phyloP scores from a whole-genome alignment of 1,284 basidiomycete genomes.

The Pisolithus thermaeus region DNA sequence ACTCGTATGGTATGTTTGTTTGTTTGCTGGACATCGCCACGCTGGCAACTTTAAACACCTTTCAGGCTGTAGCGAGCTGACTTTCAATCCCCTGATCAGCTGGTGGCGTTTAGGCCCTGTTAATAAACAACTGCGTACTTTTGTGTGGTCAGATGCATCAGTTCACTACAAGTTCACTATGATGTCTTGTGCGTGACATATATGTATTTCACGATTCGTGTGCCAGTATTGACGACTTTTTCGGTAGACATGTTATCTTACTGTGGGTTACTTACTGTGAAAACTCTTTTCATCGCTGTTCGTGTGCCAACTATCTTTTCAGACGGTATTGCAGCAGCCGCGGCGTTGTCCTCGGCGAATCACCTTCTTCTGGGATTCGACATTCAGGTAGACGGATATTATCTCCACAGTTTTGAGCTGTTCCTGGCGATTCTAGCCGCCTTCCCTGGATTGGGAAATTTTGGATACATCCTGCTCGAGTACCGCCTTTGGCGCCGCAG shows the following conservation, averaged over 20 bases:
- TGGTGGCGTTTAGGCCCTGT: constrained; percentile 71
- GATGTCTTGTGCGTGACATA: constrained; percentile 56
- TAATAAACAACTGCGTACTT: constrained; percentile 64
- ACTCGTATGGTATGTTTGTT: constrained; percentile 58
- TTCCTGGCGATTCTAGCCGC: constrained; percentile 70
- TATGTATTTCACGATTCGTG: background rate
- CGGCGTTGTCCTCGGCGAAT: constrained; percentile 56
- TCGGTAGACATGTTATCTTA: constrained; percentile 75
- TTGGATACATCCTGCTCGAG: constrained; percentile 63
- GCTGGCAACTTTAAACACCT: background rate
- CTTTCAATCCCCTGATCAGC: constrained; percentile 65
- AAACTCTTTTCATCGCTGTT: background rate
- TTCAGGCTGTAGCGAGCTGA: constrained; percentile 62
- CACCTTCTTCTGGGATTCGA: constrained; percentile 63
- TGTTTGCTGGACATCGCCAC: background rate
- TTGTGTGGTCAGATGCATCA: constrained; percentile 70
- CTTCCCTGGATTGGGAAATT: constrained; percentile 65
- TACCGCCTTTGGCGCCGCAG: constrained; percentile 64
- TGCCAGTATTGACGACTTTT: constrained; percentile 11
- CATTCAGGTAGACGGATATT: constrained; percentile 56
- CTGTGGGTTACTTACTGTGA: constrained; percentile 23
- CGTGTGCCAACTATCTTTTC: background rate
- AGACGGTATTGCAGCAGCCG: constrained; percentile 68
- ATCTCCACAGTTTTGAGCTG: constrained; percentile 63
- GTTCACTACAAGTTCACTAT: constrained; percentile 76